Percentiles rank a stretch among this genome's conserved stretches.
These are phyloP conservation scores for Letharia columbiana DNA, from an alignment of 495 filamentous ascomycete species.

Conservation along the genomic window DNA sequence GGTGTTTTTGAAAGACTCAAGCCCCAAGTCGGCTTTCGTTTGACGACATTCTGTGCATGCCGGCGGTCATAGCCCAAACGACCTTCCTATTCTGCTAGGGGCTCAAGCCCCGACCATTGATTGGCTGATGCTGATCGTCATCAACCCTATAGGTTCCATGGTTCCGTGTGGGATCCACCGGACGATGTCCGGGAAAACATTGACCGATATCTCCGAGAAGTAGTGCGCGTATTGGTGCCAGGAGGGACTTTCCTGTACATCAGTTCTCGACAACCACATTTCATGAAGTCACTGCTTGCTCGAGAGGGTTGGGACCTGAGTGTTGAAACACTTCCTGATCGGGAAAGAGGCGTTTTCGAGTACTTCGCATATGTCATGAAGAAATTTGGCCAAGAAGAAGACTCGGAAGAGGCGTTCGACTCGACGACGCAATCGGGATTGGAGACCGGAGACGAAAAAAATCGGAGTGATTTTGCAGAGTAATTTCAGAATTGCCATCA, in stretches of 20 bases:
- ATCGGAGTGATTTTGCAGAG: neutral
- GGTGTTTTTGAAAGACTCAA: no score
- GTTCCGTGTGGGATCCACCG: constrained; percentile 2
- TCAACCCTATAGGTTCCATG: neutral
- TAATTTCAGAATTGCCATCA: neutral
- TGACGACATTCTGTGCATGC: neutral
- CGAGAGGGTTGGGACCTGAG: no score
- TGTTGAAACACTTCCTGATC: no score
- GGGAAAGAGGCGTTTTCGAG: no score
- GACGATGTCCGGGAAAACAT: constrained; percentile 5
- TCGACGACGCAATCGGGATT: neutral
- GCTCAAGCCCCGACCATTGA: neutral
- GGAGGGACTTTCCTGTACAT: neutral
- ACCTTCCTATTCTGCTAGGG: no score
- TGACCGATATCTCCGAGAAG: neutral
- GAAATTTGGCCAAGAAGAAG: neutral
- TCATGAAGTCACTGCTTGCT: no score
- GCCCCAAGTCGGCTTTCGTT: no score
- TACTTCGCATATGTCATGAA: no score
- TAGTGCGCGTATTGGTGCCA: constrained; percentile 1
- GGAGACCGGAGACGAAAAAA: neutral
- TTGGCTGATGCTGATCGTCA: neutral
- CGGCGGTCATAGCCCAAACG: neutral
- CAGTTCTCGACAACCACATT: neutral
- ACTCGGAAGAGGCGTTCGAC: neutral